Conservation (phyloP, 2,329 filamentous ascomycete species). For the Trichoderma sp. region DNA sequence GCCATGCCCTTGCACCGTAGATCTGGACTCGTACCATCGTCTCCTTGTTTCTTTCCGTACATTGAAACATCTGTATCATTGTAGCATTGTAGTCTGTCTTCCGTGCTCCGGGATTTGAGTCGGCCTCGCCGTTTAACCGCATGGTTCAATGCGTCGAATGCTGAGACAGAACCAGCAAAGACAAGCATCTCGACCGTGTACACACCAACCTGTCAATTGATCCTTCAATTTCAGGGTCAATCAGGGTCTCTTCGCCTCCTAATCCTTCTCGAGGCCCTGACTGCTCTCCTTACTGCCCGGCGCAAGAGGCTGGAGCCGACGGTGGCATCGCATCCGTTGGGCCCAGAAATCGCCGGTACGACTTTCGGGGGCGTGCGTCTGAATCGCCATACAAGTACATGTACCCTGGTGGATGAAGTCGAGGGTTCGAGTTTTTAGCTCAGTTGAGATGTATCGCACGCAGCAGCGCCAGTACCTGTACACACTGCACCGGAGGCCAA, state of each 20-base stretch:
- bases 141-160: not conserved
- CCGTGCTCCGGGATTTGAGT: not conserved
- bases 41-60: not conserved
- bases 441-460: not conserved
- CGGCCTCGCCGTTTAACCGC: not conserved
- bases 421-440: not conserved
- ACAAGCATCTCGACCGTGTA: not conserved
- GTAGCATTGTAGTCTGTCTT: not conserved
- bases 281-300: not conserved
- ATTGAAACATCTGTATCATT: not conserved
- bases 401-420: not conserved
- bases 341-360: not conserved
- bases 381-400: not conserved
- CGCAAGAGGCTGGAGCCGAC: not conserved
- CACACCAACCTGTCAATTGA: not conserved
- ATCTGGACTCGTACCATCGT: not conserved
- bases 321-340: constrained; percentile 6
- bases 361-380: constrained; percentile 11
- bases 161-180: not conserved
- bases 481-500: not conserved
- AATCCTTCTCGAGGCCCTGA: not conserved
- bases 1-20: not conserved
- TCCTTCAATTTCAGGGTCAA: not conserved
- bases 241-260: not conserved
- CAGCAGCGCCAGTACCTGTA: not conserved